Evolutionary conservation across 306 rosid genomes (phyloP).

Genomic region (Castanopsis chinensis): DNA sequence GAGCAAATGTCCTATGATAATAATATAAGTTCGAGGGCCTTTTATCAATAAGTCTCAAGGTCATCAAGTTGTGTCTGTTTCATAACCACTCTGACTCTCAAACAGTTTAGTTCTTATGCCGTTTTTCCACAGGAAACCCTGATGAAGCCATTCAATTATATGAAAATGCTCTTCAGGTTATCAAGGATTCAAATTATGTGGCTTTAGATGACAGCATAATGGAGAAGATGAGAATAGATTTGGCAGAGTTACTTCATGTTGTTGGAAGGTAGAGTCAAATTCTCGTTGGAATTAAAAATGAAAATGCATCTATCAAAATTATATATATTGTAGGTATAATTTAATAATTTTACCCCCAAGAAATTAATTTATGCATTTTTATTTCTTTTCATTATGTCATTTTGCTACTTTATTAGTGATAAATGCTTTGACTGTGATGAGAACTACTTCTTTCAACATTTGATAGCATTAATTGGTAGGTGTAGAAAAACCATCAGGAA

Average conservation of each 20-base stretch:
- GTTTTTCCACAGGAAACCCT: slow-evolving; percentile 56
- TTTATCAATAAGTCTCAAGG: neutral
- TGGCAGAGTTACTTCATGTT: slow-evolving; percentile 80
- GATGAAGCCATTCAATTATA: slow-evolving; percentile 74
- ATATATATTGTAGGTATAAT: neutral
- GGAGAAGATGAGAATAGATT: slow-evolving; percentile 85
- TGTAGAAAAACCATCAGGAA: too few relatives aligned
- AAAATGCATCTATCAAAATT: neutral
- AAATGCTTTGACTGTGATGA: neutral
- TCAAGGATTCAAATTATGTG: slow-evolving; percentile 67
- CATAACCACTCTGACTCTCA: neutral
- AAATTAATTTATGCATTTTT: neutral
- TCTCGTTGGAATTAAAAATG: slow-evolving; percentile 16
- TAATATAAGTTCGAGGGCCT: neutral
- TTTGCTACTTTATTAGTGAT: neutral
- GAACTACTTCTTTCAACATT: slow-evolving; percentile 4
- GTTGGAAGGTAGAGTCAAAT: slow-evolving; percentile 62
- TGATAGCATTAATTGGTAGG: neutral
- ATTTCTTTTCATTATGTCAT: neutral
- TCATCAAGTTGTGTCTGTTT: neutral
- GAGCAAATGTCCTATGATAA: neutral
- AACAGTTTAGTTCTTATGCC: slow-evolving; percentile 6
- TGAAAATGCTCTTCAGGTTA: slow-evolving; percentile 61
- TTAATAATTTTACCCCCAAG: neutral
- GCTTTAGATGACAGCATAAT: slow-evolving; percentile 58